Conservation (phyloP, 2,329 filamentous ascomycete species). For the Ascocoryne sarcoides region DNA sequence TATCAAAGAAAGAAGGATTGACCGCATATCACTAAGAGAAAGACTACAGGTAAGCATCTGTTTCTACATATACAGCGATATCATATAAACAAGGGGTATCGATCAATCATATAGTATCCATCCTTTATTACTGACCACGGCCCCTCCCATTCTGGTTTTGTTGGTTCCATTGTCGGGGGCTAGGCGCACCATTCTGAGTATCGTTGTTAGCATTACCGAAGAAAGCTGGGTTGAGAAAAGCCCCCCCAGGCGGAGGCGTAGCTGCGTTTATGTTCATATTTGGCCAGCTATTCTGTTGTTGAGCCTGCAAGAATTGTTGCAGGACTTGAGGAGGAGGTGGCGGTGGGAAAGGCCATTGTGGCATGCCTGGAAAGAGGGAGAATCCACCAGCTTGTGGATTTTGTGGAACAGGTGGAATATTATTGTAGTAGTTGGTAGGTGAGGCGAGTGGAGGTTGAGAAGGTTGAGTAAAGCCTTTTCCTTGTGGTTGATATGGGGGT, state of each 20-base stretch:
- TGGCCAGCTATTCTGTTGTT: conserved; percentile 15
- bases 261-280: conserved; percentile 3
- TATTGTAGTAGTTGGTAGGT: conserved; percentile 8
- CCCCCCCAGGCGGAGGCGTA: conserved; percentile 12
- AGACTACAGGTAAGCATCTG: too few species aligned
- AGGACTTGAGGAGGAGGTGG: neutral
- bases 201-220: conserved; percentile 7
- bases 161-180: conserved; percentile 16
- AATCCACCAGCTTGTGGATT: conserved; percentile 11
- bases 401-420: conserved; percentile 14
- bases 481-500: conserved; percentile 4
- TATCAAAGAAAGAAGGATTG: too few species aligned
- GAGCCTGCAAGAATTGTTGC: conserved; percentile 3
- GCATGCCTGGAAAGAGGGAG: conserved; percentile 9
- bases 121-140: too few species aligned
- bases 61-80: too few species aligned
- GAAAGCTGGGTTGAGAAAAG: conserved; percentile 27
- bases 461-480: conserved; percentile 8
- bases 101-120: too few species aligned
- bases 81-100: too few species aligned
- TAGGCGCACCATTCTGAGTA: conserved; percentile 6
- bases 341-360: neutral
- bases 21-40: too few species aligned
- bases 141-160: conserved; percentile 14
- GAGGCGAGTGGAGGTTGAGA: conserved; percentile 3